phyloP scores from a whole-genome alignment of 805 yeast genomes.

The Diddensiella santjacobensis region DNA sequence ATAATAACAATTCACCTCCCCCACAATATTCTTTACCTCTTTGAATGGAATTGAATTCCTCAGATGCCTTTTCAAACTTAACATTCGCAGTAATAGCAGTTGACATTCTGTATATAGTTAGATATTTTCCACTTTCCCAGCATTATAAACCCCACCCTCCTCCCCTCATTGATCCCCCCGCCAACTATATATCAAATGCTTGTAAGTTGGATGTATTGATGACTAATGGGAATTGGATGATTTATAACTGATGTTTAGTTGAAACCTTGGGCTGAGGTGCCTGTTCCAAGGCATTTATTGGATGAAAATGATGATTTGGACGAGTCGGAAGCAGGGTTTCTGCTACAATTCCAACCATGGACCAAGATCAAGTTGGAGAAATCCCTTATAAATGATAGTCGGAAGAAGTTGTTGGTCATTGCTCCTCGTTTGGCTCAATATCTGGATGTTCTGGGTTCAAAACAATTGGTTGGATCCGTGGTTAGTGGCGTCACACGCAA shows the following conservation, averaged over 20 bases:
- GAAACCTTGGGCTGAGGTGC: constrained; percentile 42
- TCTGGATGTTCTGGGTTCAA: not conserved
- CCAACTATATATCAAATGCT: no score
- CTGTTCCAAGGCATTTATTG: constrained; percentile 49
- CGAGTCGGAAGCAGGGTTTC: constrained; percentile 11
- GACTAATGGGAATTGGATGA: not conserved
- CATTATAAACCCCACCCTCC: no score
- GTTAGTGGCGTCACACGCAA: constrained; percentile 4
- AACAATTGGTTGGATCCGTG: constrained; percentile 4
- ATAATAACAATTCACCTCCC: constrained; percentile 22
- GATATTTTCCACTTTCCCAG: not conserved
- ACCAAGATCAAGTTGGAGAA: constrained; percentile 9
- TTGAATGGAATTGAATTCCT: constrained; percentile 22
- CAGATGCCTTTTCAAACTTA: constrained; percentile 17
- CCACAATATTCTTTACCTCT: constrained; percentile 8
- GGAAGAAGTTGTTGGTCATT: constrained; percentile 16
- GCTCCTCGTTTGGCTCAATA: constrained; percentile 20
- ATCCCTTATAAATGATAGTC: not conserved
- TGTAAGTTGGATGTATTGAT: constrained; percentile 6
- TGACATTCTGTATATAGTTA: not conserved
- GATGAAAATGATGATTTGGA: constrained; percentile 40
- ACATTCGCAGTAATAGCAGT: no score
- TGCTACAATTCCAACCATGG: constrained; percentile 17
- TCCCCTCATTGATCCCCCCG: no score
- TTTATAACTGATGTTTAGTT: constrained; percentile 15